These are phyloP conservation scores for Aspergillus baeticus DNA, from an alignment of 495 filamentous ascomycete genomes.

Conservation along the genomic window DNA sequence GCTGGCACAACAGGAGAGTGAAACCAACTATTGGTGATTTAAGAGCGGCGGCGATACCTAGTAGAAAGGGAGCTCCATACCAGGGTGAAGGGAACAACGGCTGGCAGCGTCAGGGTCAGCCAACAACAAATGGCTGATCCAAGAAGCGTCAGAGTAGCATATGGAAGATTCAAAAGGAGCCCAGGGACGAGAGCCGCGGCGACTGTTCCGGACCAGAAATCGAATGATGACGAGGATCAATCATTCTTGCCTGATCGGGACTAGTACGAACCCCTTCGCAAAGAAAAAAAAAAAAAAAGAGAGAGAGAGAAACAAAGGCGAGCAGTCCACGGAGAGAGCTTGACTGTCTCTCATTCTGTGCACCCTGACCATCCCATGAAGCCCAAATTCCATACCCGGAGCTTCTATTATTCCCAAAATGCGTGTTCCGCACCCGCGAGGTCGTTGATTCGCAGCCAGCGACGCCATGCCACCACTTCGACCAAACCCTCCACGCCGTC, in stretches of 20 bases:
- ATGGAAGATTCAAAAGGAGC: constrained; percentile 1
- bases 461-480: constrained; percentile 23
- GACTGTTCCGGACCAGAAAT: neutral
- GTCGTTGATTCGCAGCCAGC: constrained; percentile 9
- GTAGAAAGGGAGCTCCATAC: constrained; percentile 6
- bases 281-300: no score
- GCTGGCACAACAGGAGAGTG: neutral
- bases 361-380: constrained; percentile 26
- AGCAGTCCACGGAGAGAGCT: neutral
- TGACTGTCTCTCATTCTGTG: neutral
- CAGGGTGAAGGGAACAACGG: constrained; percentile 1
- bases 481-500: constrained; percentile 13
- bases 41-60: neutral
- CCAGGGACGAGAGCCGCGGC: neutral
- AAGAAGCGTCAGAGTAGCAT: constrained; percentile 13
- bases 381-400: constrained; percentile 13
- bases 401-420: constrained; percentile 14
- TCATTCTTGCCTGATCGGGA: constrained; percentile 25
- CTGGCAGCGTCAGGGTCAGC: neutral
- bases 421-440: constrained; percentile 11
- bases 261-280: constrained; percentile 14
- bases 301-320: constrained; percentile 3
- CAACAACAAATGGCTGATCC: constrained; percentile 11
- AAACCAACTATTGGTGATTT: neutral
- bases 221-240: constrained; percentile 6